Evolutionary conservation across 495 filamentous ascomycete genomes (phyloP), one percentile per base, ranked within the genome.

Genomic region (Amorphotheca resinae): DNA sequence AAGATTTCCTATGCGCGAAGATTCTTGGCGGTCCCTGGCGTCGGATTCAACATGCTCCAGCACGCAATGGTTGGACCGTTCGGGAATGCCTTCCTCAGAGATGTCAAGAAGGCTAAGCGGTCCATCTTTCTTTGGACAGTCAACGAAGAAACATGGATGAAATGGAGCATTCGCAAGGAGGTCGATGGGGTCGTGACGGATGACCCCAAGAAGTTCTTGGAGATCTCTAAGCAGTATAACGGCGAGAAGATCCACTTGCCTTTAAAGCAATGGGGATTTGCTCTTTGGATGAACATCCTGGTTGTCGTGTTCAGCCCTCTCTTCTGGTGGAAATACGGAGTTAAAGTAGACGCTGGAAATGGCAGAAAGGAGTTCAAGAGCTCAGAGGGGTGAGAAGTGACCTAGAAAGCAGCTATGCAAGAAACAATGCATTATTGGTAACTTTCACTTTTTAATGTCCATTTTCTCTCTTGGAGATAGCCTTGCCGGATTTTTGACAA

Each of bases 61-160:
- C 62, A 68, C 30, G 56, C 73, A 23, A 66, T 94, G 33, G 69
- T 84, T 37, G 72, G 77, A 0, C 79, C 80, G 0, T 48, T 61
- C 39, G 83, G 86, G 1, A 46, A 61, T 7, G 59, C 58, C 1
- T 91, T 95, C 62, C 42, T 85, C 9, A 66, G 68, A 1, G 73
- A 83, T 16, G 70, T 69, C 7, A 66, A 66, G 33, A 56, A 59
- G 41, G 59, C 64, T 4, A 64, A 65, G 14, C 72, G 81, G 15
- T 66, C 68, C 9, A 59, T 95, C 6, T 82, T 76, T 52, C 64
- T 74, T 1, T 96, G 88, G 88, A 95, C 89, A 0, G 83, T 93
- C 16, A 93, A 95, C 50, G 73, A 79, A 2, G 69, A 72, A 40
- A 57, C 61, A 9, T 65, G 72, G 55, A 94, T 94, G 87, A 64